phyloP scores from a whole-genome alignment of 139 green algal species.

The Chlorella sp. region DNA sequence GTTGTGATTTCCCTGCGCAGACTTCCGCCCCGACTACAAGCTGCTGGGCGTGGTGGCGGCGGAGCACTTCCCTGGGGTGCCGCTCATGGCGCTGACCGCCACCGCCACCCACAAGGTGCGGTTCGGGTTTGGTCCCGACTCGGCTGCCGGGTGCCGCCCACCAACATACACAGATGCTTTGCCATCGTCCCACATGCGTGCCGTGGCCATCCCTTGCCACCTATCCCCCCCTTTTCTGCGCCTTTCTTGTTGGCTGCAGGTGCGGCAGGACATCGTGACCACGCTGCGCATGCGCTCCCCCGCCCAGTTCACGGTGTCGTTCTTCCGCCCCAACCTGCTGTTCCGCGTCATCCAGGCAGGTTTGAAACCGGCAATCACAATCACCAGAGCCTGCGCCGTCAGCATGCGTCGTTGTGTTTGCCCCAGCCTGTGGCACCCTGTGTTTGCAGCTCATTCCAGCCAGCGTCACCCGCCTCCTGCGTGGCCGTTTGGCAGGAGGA shows the following conservation, averaged over 20 bases:
- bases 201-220: no score
- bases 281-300: slow-evolving; percentile 67
- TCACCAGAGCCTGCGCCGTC: no score
- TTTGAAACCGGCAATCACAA: no score
- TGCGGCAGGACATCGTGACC: slow-evolving; percentile 74
- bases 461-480: no score
- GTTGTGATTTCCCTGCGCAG: slow-evolving; percentile 18
- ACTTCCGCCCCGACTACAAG: slow-evolving; percentile 85
- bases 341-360: slow-evolving; percentile 46
- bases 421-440: no score
- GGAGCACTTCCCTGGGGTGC: slow-evolving; percentile 55
- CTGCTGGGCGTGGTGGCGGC: slow-evolving; percentile 58
- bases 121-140: no score
- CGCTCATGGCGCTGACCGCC: slow-evolving; percentile 76
- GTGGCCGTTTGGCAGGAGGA: neutral
- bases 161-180: no score
- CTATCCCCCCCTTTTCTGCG: neutral
- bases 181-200: no score
- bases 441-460: no score
- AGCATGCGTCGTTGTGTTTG: no score
- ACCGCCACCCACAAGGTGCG: slow-evolving; percentile 65
- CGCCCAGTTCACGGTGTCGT: slow-evolving; percentile 66
- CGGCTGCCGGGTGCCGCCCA: no score
- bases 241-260: slow-evolving; percentile 27
- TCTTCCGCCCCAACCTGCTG: slow-evolving; percentile 85